Percentiles rank a stretch among this genome's conserved stretches.
Evolutionary conservation across 257 asterid genomes (phyloP).

Genomic region (Solanum pimpinellifolium): DNA sequence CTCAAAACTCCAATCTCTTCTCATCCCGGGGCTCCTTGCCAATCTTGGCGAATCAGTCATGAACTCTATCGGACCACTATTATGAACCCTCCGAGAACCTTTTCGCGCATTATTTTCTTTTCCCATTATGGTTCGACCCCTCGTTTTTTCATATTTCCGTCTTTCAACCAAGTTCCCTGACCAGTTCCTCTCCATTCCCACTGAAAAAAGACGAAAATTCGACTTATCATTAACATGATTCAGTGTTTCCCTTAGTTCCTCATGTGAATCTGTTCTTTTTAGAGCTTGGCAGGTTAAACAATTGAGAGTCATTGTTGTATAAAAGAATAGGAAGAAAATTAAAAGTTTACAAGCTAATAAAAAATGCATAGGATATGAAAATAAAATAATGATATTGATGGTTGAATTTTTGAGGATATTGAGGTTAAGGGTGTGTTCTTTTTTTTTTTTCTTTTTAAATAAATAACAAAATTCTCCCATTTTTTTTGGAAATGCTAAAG

Average conservation of each 20-base stretch:
- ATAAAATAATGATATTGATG: not conserved
- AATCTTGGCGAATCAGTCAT: slow-evolving; percentile 11
- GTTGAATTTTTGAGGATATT: not conserved
- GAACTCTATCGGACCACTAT: slow-evolving; percentile 8
- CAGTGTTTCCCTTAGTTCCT: not conserved
- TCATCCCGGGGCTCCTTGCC: slow-evolving; percentile 41
- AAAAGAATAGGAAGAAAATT: not conserved
- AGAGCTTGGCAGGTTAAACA: slow-evolving; percentile 4
- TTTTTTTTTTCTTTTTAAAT: not conserved
- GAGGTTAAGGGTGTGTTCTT: not conserved
- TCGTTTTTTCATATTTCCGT: not conserved
- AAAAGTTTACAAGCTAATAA: not conserved
- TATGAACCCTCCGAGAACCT: not conserved
- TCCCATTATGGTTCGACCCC: not conserved
- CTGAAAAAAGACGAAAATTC: not conserved
- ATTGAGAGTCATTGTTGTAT: slow-evolving; percentile 9
- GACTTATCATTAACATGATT: not conserved
- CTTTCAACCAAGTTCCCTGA: slow-evolving; percentile 16
- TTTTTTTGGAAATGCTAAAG: not conserved
- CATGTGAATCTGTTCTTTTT: slow-evolving; percentile 7
- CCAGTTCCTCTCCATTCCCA: slow-evolving; percentile 12
- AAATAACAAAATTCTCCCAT: not conserved
- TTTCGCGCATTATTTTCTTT: not conserved
- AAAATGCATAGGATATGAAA: not conserved
- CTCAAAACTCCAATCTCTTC: slow-evolving; percentile 51